Percentiles rank a stretch among this genome's conserved stretches.
These are phyloP conservation scores for Conticribra guillardii DNA, from an alignment of 108 stramenopile genomes.

Conservation along the genomic window DNA sequence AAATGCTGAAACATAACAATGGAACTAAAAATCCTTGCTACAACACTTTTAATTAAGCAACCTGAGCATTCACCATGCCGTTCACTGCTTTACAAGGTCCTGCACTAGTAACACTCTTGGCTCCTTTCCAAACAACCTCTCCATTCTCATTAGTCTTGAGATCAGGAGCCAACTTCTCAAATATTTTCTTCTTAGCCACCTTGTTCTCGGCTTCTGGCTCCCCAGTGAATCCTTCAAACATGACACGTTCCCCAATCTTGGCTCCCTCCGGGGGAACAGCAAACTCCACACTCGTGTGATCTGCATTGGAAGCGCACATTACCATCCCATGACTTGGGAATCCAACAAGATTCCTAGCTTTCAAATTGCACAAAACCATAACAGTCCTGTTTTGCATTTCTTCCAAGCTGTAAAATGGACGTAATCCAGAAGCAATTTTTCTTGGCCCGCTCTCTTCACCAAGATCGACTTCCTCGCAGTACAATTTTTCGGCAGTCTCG, in stretches of 20 bases:
- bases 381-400: conserved; percentile 85
- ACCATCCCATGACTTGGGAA: conserved; percentile 94
- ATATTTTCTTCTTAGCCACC: conserved; percentile 92
- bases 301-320: conserved; percentile 85
- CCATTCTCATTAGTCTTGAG: conserved; percentile 79
- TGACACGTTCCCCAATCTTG: conserved; percentile 79
- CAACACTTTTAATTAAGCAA: no score
- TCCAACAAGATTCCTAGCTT: conserved; percentile 85
- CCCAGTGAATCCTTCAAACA: conserved; percentile 68
- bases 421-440: conserved; percentile 93
- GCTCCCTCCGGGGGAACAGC: conserved; percentile 82
- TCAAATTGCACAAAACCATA: conserved; percentile 96
- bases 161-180: conserved; percentile 83
- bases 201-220: conserved; percentile 88
- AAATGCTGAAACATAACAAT: no score
- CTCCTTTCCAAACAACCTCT: conserved; percentile 81
- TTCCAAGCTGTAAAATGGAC: conserved; percentile 87
- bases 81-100: conserved; percentile 76
- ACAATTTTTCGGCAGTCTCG: conserved; percentile 94
- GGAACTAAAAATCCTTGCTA: no score
- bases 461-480: conserved; percentile 96
- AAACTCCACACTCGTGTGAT: conserved; percentile 80
- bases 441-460: conserved; percentile 85
- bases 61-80: conserved; percentile 85
- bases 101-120: conserved; percentile 57